Evolutionary conservation across 1,139 yeast genomes (phyloP), one percentile per base, ranked within the genome.

Genomic region (Candida labiduridarum): DNA sequence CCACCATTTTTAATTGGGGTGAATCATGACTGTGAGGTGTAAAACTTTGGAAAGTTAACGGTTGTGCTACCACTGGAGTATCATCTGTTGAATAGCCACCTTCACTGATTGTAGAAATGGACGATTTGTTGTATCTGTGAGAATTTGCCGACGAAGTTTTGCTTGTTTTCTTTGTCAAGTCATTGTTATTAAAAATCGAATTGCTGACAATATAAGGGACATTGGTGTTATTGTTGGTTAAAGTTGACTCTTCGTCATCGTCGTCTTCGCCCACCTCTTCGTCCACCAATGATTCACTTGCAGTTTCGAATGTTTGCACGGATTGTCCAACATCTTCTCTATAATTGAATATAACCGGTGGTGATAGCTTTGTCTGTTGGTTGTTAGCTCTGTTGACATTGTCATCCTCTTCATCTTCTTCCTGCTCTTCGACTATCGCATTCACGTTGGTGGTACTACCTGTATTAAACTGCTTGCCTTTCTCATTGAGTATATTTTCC

Each of bases 401-500:
- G 25, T 39, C 18, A 11, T 41, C 44, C 9, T 48, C 52, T 25
- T 50, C 57, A 31, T 52, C 59, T 3, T 59, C 62, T n/a, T 60
- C 67, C 14, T 63, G 72, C 15, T 59, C 64, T 44, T 66, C 76
- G 41, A 65, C 68, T 9, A 55, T 49, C 1, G 59, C 55, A n/a
- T 38, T 34, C 3, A 59, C 45, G 19, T 40, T 44, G 40, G 41
- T 45, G 16, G 44, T 29, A 19, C 43, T 31, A n/a, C n/a, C 30
- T 9, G 16, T 18, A 41, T 42, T 44, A 25, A 44, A 30, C 12
- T 45, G 47, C 41, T 48, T 49, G 36, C 48, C 57, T 50, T 61
- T 65, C 52, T 69, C 71, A 50, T 71, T 74, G 46, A 81, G 66
- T 18, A 79, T 77, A 47, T 64, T 68, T 57, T 79, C 84, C 56